Evolutionary conservation across 805 yeast species (phyloP).

Genomic region (Kluyveromyces nonfermentans): DNA sequence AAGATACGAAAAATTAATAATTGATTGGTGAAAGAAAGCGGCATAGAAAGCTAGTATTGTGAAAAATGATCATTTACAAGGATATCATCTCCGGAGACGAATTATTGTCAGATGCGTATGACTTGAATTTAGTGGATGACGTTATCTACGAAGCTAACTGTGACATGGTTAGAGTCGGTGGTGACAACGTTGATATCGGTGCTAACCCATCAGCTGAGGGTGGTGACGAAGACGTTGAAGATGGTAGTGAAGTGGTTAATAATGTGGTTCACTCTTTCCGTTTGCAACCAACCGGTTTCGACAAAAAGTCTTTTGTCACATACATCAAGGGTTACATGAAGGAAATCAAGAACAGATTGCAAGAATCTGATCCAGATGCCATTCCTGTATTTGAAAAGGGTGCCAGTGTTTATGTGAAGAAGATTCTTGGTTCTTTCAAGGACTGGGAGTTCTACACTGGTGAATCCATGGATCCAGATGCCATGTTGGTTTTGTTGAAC

Average conservation of each 20-base stretch:
- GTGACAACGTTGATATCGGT: conserved; percentile 95
- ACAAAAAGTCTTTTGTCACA: conserved; percentile 94
- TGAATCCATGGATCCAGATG: conserved; percentile 99
- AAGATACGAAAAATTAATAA: too few relatives aligned
- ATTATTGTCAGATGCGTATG: conserved; percentile 95
- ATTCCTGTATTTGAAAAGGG: conserved; percentile 93
- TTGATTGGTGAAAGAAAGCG: too few relatives aligned
- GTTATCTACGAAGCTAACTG: conserved; percentile 97
- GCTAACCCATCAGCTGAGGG: conserved; percentile 99
- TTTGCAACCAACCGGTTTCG: conserved; percentile 90
- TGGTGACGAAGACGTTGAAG: conserved; percentile 71
- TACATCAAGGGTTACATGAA: conserved; percentile 99
- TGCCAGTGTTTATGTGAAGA: conserved; percentile 92
- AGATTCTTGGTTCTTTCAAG: conserved; percentile 87
- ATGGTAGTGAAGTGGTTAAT: conserved; percentile 86
- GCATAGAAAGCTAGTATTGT: not conserved
- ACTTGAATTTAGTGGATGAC: conserved; percentile 73
- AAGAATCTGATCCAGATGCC: conserved; percentile 82
- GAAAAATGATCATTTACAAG: conserved; percentile 36
- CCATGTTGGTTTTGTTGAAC: conserved; percentile 94
- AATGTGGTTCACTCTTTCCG: conserved; percentile 98
- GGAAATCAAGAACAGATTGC: conserved; percentile 81
- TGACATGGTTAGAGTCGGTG: conserved; percentile 78
- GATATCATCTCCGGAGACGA: conserved; percentile 94
- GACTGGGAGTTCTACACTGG: conserved; percentile 99